Evolutionary conservation across 2,329 filamentous ascomycete genomes (phyloP), one percentile per base, ranked within the genome.

Genomic region (Grosmannia clavigera): DNA sequence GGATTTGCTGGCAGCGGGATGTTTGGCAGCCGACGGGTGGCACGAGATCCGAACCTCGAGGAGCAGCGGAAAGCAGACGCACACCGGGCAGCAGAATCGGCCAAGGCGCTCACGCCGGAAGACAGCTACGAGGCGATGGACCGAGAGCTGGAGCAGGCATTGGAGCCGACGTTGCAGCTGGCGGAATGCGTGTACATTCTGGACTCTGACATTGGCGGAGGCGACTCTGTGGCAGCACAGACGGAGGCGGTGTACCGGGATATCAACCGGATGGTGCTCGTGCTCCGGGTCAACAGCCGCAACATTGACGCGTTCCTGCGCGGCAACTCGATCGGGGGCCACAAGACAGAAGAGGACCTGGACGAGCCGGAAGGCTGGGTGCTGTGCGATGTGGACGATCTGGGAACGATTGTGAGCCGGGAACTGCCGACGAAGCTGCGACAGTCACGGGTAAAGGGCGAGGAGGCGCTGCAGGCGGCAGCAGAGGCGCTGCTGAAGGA

Each of bases 251-350:
- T 87, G 1, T 94, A 89, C 70, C 81, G 87, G 53, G 89, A 92
- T 67, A 88, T 92, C 69, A 92, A 94, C 71, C 88, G 88, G 14
- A 99, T 97, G 94, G 85, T 99, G 52, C 90, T 96, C 67, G 92
- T 89, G 0, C 76, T 97, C 50, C 92, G 92, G 11, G 80, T 96
- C 57, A 97, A 97, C 69, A 84, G 78, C 12, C 77, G 81, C 19
- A 84, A 88, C 6, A 81, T 92, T 46, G 77, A 78, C 55, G 76
- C 76, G 12, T 87, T 86, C 64, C 78, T 92, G 52, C 78, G 81
- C 60, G 89, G 86, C 9, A 88, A 95, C 65, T 77, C 51, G 72
- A 76, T 57, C 76, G 80, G 58, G 75, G 82, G 55, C 55, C 63
- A 59, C 52, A 66, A 65, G 62, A 80, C 76, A 9, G 80, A 81